These are phyloP conservation scores for Claviceps sp. DNA, from an alignment of 2,329 filamentous ascomycete species.

Conservation along the genomic window DNA sequence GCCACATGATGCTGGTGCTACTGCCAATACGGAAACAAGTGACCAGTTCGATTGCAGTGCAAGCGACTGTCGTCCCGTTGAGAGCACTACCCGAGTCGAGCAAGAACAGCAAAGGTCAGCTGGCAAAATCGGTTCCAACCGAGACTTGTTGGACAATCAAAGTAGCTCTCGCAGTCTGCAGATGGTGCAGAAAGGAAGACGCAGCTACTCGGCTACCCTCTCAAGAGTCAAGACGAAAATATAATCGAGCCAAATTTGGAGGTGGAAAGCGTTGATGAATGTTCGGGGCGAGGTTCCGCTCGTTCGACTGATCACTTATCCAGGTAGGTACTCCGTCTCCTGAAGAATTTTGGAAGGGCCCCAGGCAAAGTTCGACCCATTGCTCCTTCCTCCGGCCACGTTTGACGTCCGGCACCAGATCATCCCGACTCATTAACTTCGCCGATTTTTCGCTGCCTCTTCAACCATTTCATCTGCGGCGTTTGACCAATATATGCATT, in stretches of 20 bases:
- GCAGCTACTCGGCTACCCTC: neutral
- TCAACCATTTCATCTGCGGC: too few relatives aligned
- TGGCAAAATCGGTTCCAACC: neutral
- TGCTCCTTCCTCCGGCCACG: too few relatives aligned
- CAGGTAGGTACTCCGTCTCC: too few relatives aligned
- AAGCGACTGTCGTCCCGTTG: neutral
- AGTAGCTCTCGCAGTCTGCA: neutral
- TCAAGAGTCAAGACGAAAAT: too few relatives aligned
- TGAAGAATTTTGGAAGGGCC: too few relatives aligned
- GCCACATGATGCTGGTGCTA: slow-evolving; percentile 2
- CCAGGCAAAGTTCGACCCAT: too few relatives aligned
- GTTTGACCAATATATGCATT: neutral
- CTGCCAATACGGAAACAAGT: neutral
- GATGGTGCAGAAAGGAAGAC: neutral
- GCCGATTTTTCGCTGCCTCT: too few relatives aligned
- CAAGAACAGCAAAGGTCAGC: neutral
- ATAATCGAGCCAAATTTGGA: neutral
- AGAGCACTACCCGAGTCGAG: neutral
- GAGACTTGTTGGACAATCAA: neutral
- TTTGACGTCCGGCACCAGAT: too few relatives aligned
- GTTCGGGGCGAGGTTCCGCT: neutral
- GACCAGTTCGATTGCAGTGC: neutral
- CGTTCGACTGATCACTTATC: too few relatives aligned
- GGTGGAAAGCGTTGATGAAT: neutral
- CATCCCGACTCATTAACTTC: too few relatives aligned